Base-by-base conservation (phyloP, 768 basidiomycete species). In the Psilocybe cubensis region DNA sequence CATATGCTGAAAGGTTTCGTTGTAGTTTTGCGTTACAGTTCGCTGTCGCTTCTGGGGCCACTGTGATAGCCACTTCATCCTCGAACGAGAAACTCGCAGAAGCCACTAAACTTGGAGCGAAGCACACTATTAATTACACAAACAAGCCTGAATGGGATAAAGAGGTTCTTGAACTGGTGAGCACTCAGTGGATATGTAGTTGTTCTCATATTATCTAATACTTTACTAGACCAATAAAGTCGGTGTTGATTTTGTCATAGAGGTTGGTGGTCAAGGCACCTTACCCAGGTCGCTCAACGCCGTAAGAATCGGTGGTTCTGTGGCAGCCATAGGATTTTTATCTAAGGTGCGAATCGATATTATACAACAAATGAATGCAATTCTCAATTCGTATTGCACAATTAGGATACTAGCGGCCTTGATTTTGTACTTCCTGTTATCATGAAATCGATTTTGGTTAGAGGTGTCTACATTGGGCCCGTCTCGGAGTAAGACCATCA, bases 1-100 rank as follows among this genome's bases (percentile, higher is more conserved):
- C 27, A 25, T 31, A 23, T 52, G 20, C 46, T 49, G 7, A 48
- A n/a, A 11, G 20, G 11, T 25, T 40, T 25, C 8, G 28, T 4
- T 6, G 20, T 43, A 81, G 84, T 31, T 86, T 83, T 62, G 86
- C 75, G 2, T 72, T 82, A 3, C 84, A 88, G 69, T 69, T 89
- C 40, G 86, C 87, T 2, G 77, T 85, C 40, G 82, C 84, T 2
- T 76, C 82, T 3, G 87, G 87, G 29, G 87, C 86, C 2, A 79
- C 71, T 1, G 85, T 88, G 57, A 87, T 91, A 62, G 77, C 79
- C 27, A 89, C 87, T 0, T 88, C 87, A 1, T 88, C 85, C 0
- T 85, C 84, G 0, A 84, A 88, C 60, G 76, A 78, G 42, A 91
- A 90, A 62, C 75, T 88, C n/a, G 74, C 78, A 57, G 59, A 79